Evolutionary conservation across 2,329 filamentous ascomycete species (phyloP), one percentile per base, ranked within the genome.

Genomic region (Colletotrichum sidae): DNA sequence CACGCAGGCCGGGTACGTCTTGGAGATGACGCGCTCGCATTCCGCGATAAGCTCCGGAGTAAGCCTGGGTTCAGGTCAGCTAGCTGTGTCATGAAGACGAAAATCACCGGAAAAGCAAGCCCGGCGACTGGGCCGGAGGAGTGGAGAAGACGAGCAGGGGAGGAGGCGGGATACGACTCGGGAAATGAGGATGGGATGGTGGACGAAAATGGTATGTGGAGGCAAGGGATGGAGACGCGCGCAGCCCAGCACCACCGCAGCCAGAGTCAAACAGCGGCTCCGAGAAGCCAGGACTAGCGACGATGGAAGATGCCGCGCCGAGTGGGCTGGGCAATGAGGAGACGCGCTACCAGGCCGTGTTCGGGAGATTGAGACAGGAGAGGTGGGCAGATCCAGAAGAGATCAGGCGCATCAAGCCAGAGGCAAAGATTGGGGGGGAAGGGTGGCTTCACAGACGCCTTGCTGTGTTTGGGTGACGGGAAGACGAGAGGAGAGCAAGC

Each of bases 1-100:
- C 46, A 88, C 85, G 72, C 85, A 88, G 67, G 86, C 85, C 44
- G 86, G 86, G 70, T 88, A 82, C 12, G 85, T 87, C 79, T 87
- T 88, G 70, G 82, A 83, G 71, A 88, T 84, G 72, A 88, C 85
- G 63, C 86, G 82, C 76, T 88, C 86, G 74, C 85, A 88, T 76
- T 88, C 86, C 69, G 81, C 77, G 67, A 87, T 79, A 67, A 88
- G 78, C 73, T 88, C 86, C 55, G 86, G 85, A 8, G 85, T 87
- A 55, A 88, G 74, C 69, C 80, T 82, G 70, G 39, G 52, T 8
- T 57, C 54, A 54, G 37, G 52, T 65, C 62, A 65, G 59, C 54
- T 44, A 54, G 33, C 13, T 9, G 25, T 34, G 41, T n/a, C 17
- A 52, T 59, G 3, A 13, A 41, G 38, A 41, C 38, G 38, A 13